phyloP scores from a whole-genome alignment of 129 eudicot genomes.

The Artemisia tridentata region DNA sequence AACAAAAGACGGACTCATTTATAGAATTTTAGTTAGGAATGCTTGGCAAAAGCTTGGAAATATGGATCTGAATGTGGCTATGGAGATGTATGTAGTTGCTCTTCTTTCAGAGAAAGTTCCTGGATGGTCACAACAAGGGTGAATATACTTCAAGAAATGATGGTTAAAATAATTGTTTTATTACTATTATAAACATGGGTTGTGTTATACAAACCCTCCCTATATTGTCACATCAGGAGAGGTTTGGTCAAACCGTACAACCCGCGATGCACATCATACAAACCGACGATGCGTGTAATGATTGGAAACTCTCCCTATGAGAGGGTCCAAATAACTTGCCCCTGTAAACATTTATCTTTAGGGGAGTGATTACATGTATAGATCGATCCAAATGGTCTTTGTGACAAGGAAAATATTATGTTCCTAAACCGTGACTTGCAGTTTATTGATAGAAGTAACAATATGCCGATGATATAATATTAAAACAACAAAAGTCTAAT shows the following conservation, averaged over 20 bases:
- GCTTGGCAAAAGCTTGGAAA: constrained; percentile 83
- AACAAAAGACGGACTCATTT: constrained; percentile 20
- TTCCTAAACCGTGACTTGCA: neutral
- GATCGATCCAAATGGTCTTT: constrained; percentile 23
- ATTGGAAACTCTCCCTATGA: too few species aligned
- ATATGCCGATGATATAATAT: neutral
- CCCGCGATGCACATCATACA: too few species aligned
- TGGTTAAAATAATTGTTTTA: neutral
- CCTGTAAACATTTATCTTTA: neutral
- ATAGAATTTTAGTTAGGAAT: constrained; percentile 59
- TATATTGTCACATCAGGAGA: too few species aligned
- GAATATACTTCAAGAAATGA: constrained; percentile 24
- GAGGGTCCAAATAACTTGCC: too few species aligned
- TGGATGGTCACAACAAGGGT: constrained; percentile 44
- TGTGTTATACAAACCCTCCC: too few species aligned
- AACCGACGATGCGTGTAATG: too few species aligned
- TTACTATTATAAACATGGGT: too few species aligned
- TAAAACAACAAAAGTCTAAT: neutral
- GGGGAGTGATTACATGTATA: constrained; percentile 27
- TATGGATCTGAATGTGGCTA: constrained; percentile 81
- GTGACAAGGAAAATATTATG: neutral
- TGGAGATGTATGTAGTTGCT: constrained; percentile 61
- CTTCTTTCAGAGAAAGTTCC: constrained; percentile 52
- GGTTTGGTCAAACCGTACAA: too few species aligned
- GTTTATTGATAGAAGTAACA: neutral